These are phyloP conservation scores for Capronia epimyces DNA, from an alignment of 2,329 filamentous ascomycete species.

Conservation along the genomic window DNA sequence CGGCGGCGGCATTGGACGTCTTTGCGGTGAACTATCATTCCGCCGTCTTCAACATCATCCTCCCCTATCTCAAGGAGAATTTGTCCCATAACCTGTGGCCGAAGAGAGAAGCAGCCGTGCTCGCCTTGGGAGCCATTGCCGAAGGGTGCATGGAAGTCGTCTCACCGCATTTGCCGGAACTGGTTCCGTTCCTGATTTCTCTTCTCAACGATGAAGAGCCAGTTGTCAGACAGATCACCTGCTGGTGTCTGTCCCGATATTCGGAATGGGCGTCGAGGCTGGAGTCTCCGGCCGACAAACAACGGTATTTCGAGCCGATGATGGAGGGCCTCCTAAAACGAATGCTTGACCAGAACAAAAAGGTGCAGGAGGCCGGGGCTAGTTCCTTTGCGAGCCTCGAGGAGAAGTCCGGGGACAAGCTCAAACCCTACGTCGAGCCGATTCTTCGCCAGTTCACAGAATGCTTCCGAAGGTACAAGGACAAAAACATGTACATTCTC, in stretches of 20 bases:
- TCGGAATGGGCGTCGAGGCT: constrained; percentile 85
- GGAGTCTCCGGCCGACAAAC: constrained; percentile 59
- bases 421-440: constrained; percentile 80
- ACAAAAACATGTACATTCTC: constrained; percentile 96
- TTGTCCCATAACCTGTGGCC: constrained; percentile 86
- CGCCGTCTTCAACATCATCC: constrained; percentile 81
- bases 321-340: constrained; percentile 92
- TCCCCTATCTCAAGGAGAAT: constrained; percentile 88
- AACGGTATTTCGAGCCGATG: constrained; percentile 83
- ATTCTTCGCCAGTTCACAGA: constrained; percentile 88
- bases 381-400: constrained; percentile 95
- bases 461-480: constrained; percentile 94
- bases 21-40: constrained; percentile 86
- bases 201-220: constrained; percentile 80
- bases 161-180: constrained; percentile 79
- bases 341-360: constrained; percentile 97
- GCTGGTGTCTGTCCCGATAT: constrained; percentile 93
- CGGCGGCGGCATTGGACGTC: constrained; percentile 87
- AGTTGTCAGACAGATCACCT: constrained; percentile 92
- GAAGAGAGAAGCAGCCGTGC: constrained; percentile 84
- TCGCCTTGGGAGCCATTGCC: constrained; percentile 89
- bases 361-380: constrained; percentile 91
- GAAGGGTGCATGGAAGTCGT: constrained; percentile 91
- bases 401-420: constrained; percentile 75
- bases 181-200: constrained; percentile 84